Evolutionary conservation across 2,329 filamentous ascomycete species (phyloP), one percentile per base, ranked within the genome.

Genomic region (Verticillium isaacii): DNA sequence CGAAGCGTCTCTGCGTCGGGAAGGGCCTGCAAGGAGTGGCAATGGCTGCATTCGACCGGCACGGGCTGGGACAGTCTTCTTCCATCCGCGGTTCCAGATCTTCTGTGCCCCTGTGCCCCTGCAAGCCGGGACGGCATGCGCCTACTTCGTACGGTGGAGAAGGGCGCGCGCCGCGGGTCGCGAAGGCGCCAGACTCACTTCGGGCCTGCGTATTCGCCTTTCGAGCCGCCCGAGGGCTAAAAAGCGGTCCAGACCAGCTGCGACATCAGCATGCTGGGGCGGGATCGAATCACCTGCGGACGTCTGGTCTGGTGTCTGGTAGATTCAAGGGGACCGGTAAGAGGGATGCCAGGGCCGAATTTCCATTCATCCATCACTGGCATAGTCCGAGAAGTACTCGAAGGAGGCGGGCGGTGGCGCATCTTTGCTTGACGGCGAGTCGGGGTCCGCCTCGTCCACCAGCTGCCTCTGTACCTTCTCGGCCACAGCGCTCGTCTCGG

Each of bases 361-460:
- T 14, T 56, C 54, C 54, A 56, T 56, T 56, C 54, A 56, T 25
- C 54, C 25, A 32, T 34, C 54, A 11, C 54, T 34, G 25, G 25
- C 25, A 32, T 56, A 32, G 29, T 76, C 74, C 1, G 74, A 71
- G 56, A 69, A 74, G 60, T 77, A 77, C 6, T 75, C 72, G 63
- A 77, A 76, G 6, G 68, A 61, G 1, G 61, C 63, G 0, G 74
- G 74, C 15, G 73, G 64, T 39, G 68, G 66, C 4, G 67, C 66
- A 25, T 70, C 71, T 37, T 71, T 68, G n/a, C 65, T 68, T 17
- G 62, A 67, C 1, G 64, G 63, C 1, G 32, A 54, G 64, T 74
- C 72, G 15, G 71, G 66, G 39, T 74, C 73, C 23, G 62, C 66
- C 54, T 70, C 69, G 5, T 60, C 60, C 2, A 61, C 65, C 15